These are phyloP conservation scores for Emydomyces testavorans DNA, from an alignment of 2,329 filamentous ascomycete genomes.

Conservation along the genomic window DNA sequence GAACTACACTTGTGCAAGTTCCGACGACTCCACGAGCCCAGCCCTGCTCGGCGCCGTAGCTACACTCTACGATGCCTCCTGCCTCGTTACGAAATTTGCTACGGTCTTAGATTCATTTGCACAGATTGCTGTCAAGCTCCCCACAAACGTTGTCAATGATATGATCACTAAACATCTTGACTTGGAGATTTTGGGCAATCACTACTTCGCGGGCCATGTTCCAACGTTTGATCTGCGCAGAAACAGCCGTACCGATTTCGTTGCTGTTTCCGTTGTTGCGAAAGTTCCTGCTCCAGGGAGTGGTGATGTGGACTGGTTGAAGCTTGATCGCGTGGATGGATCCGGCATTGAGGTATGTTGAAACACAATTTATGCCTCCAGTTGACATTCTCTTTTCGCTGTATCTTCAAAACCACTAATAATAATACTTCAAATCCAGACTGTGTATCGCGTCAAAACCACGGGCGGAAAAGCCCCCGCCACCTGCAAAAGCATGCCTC, in stretches of 20 bases:
- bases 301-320: constrained; percentile 27
- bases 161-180: constrained; percentile 18
- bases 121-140: background rate
- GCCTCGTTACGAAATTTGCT: constrained; percentile 20
- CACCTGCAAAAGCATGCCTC: constrained; percentile 25
- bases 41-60: constrained; percentile 36
- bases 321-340: constrained; percentile 22
- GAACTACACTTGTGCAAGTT: constrained; percentile 39
- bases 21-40: constrained; percentile 23
- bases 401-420: background rate
- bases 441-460: constrained; percentile 34
- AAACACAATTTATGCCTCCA: no score
- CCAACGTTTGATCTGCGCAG: constrained; percentile 27
- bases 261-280: constrained; percentile 21
- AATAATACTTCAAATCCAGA: constrained; percentile 20
- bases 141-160: constrained; percentile 12
- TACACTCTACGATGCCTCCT: constrained; percentile 36
- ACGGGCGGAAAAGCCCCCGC: constrained; percentile 27
- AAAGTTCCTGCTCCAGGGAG: constrained; percentile 22
- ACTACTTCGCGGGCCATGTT: constrained; percentile 25
- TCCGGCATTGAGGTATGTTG: constrained; percentile 24
- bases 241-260: constrained; percentile 21
- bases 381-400: no score
- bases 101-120: constrained; percentile 4
- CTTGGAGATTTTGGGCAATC: constrained; percentile 24